phyloP scores from a whole-genome alignment of 2,329 filamentous ascomycete genomes.

The Phyllosticta capitalensis region DNA sequence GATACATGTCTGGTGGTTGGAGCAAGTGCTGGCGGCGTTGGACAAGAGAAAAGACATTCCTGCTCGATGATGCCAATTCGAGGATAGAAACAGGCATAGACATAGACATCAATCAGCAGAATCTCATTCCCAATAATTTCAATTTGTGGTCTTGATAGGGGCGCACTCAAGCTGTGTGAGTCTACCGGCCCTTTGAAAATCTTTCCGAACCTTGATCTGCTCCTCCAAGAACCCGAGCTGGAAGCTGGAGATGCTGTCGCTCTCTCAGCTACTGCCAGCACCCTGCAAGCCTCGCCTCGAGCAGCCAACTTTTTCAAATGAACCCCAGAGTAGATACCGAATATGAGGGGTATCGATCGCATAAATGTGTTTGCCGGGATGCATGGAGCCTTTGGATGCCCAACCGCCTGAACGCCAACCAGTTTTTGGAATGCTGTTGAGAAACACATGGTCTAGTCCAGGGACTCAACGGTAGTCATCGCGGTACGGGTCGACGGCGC shows the following conservation, averaged over 20 bases:
- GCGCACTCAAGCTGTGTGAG: neutral
- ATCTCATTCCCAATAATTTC: neutral
- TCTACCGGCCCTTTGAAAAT: neutral
- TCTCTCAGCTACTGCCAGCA: neutral
- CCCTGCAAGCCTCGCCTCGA: neutral
- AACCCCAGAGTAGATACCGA: neutral
- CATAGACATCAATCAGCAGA: neutral
- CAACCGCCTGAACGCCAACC: neutral
- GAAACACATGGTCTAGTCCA: neutral
- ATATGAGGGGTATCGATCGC: neutral
- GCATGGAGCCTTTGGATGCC: neutral
- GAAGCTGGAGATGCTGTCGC: neutral
- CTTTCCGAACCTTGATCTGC: neutral
- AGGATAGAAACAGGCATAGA: neutral
- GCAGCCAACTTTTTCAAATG: neutral
- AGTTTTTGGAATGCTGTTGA: neutral
- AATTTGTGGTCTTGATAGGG: neutral
- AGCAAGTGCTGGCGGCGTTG: constrained; percentile 46
- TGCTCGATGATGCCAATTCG: neutral
- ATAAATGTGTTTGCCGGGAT: neutral
- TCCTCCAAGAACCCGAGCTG: neutral
- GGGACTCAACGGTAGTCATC: constrained; percentile 10
- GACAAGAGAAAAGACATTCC: constrained; percentile 10
- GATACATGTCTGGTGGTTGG: constrained; percentile 91
- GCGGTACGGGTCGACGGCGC: constrained; percentile 47